Percentiles rank a stretch among this genome's conserved stretches.
phyloP scores from a whole-genome alignment of 2,329 filamentous ascomycete species.

The Penicillium sp. region DNA sequence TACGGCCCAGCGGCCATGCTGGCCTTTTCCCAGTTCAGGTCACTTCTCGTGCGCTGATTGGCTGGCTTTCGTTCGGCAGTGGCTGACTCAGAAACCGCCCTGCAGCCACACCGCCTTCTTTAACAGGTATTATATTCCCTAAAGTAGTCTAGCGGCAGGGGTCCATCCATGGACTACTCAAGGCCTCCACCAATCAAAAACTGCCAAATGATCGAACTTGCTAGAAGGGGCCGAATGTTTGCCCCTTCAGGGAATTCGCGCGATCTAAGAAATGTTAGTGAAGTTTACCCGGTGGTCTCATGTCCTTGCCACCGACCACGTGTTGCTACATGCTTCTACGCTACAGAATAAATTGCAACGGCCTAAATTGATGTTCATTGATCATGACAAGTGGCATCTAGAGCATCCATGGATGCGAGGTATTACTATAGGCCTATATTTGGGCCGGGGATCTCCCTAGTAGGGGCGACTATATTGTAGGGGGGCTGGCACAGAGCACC shows the following conservation, averaged over 20 bases:
- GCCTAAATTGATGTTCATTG: not conserved
- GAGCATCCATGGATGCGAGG: not conserved
- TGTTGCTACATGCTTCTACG: not conserved
- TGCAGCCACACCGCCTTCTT: conserved; percentile 17
- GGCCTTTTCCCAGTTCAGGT: conserved; percentile 39
- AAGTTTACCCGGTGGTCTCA: conserved; percentile 4
- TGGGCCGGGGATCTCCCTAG: conserved; percentile 12
- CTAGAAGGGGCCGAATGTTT: conserved; percentile 21
- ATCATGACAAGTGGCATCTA: conserved; percentile 7
- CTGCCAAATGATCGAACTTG: conserved; percentile 25
- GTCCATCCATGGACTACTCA: conserved; percentile 3
- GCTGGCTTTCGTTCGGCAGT: conserved; percentile 7
- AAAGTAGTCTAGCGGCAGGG: conserved; percentile 2
- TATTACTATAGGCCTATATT: not conserved
- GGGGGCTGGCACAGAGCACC: not conserved
- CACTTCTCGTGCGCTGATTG: conserved; percentile 35
- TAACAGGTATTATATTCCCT: not conserved
- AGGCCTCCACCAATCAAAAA: conserved; percentile 12
- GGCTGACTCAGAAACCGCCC: conserved; percentile 24
- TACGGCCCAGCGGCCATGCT: conserved; percentile 34
- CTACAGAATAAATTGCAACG: not conserved
- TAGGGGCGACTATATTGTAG: not conserved
- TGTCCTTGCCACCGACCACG: conserved; percentile 4
- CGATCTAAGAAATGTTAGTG: not conserved
- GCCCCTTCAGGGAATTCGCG: conserved; percentile 2